Base-by-base conservation (phyloP, 2,329 filamentous ascomycete genomes). In the Nigrograna mackinnonii region DNA sequence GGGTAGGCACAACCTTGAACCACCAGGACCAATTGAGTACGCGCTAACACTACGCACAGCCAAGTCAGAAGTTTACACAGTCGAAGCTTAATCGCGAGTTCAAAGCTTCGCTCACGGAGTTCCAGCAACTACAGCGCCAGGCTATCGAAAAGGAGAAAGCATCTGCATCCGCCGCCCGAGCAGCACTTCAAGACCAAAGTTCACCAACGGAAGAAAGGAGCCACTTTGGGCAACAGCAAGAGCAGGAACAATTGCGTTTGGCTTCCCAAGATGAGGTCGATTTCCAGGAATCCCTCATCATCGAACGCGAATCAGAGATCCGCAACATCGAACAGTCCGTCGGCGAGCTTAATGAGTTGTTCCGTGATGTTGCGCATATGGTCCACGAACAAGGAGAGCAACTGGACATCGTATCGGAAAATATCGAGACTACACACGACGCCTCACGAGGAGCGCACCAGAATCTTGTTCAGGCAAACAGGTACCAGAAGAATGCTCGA, bases 321-420 rank as follows among this genome's bases (percentile, higher is more conserved):
- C 86, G 91, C 49, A 95, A 95, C 66, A 99, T 99, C 60, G 94
- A 97, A 73, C 91, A 96, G 69, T 91, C 89, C 41, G 94, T 99
- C 5, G 88, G 88, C 41, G 94, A 99, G 62, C 76, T 99, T 49
- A 99, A 99, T 60, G 94, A 97, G 62, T 79, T 99, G 32, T 99
- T 99, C 78, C 82, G 91, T 50, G 92, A 99, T 74, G 91, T 99
- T n/a, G 94, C 92, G 35, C 91, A 96, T 68, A 96, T 99, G 68
- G 91, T 99, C 37, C 84, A 84, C 47, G 92, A 97, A 72, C 94
- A 99, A 72, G 94, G 94, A 37, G 88, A 90, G 57, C 83, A 89
- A 69, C 77, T 99, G 21, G 87, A 92, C 62, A 88, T 88, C 14
- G 95, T 99, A 58, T 85, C 84, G 49, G 86, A 89, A 56, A 96